Base-by-base conservation (phyloP, 768 basidiomycete species). In the Lactifluus echinatus region DNA sequence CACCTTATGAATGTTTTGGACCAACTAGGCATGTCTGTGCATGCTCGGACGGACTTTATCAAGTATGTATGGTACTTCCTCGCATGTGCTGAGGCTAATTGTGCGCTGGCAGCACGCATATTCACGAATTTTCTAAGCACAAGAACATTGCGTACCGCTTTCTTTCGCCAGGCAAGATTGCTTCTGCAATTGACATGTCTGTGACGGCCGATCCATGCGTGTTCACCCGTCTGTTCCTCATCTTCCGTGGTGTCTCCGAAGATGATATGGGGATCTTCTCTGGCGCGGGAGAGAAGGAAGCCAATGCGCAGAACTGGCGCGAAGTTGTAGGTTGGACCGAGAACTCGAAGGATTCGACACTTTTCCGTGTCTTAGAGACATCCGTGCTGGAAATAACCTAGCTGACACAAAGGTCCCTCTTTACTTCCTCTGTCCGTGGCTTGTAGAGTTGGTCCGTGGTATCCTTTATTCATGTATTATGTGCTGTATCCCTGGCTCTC, bases 141-240 rank as follows among this genome's bases (percentile, higher is more conserved):
- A 87, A 84, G 67, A 91, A 93, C 69, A 89, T 93, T 60, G 90
- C 89, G 19, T 93, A 92, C 67, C 84, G 90, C n/a, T 91, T 93
- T 70, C 78, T 93, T 60, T 79, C 83, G 8, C 90, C 88, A 6
- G 74, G 76, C 57, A 85, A 81, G 64, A 87, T 93, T 43, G 87
- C 89, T 6, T 82, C 87, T 2, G 90, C 90, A n/a, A 80, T 93
- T 55, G 90, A 93, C 66, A 87, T 93, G 60, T 83, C 85, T 1
- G 83, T 93, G n/a, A 86, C 87, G 0, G 76, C 80, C 11, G 87
- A 90, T 50, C 83, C 85, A 23, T 90, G 88, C 66, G 74, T 86
- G 56, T 91, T 89, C 68, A 92, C 87, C 8, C 83, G 90, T 29
- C 72, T 93, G 23, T 93, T 93, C 75, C 78, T 93, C 56, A 89